Percentiles rank a stretch among this genome's conserved stretches.
Evolutionary conservation across 768 basidiomycete genomes (phyloP).

Genomic region (Phanerodontia chrysosporium): DNA sequence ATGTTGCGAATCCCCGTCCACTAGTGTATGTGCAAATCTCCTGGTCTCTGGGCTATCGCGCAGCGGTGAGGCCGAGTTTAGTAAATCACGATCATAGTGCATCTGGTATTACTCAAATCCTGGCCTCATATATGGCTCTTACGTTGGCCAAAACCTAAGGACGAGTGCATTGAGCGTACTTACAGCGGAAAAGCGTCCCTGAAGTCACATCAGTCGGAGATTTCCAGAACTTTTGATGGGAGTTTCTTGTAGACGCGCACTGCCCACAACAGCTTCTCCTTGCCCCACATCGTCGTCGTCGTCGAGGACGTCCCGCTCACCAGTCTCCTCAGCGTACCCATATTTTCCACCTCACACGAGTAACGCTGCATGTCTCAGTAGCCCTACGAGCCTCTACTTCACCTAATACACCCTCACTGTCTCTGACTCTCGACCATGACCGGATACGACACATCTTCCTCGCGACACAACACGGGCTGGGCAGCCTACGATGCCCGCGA

Average conservation of each 20-base stretch:
- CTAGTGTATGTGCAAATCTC: no score
- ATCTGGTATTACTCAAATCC: no score
- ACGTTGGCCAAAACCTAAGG: no score
- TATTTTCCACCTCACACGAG: neutral
- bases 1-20: no score
- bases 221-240: neutral
- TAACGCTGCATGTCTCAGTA: slow-evolving; percentile 7
- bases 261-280: neutral
- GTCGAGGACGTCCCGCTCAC: slow-evolving; percentile 9
- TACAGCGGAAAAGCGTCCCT: no score
- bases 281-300: slow-evolving; percentile 4
- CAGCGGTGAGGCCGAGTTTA: no score
- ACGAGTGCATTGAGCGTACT: no score
- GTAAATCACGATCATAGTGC: no score
- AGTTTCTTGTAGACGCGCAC: neutral
- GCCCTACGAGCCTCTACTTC: neutral
- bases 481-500: slow-evolving; percentile 12
- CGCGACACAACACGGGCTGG: slow-evolving; percentile 12
- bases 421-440: slow-evolving; percentile 8
- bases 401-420: neutral
- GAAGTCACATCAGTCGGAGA: neutral
- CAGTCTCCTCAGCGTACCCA: neutral
- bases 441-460: slow-evolving; percentile 1
- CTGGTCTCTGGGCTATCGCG: no score
- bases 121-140: no score